Percentiles rank a stretch among this genome's conserved stretches.
Conservation (phyloP, 768 basidiomycete species). For the Suillus weaverae region DNA sequence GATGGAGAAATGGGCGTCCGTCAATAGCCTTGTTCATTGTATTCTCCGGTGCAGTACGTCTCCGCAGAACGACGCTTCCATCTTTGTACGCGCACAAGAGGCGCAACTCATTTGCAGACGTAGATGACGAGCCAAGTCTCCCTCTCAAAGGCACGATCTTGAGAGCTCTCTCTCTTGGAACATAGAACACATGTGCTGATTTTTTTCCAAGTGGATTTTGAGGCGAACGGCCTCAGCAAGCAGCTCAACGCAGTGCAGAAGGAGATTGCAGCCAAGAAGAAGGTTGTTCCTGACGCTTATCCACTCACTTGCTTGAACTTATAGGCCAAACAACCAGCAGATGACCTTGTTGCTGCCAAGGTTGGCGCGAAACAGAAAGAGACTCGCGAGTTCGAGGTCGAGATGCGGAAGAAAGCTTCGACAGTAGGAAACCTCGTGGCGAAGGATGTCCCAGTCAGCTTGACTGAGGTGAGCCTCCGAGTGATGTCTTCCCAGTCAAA, state of each 20-base stretch:
- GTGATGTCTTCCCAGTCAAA: not conserved
- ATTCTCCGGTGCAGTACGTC: slow-evolving; percentile 33
- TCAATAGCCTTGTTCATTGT: slow-evolving; percentile 5
- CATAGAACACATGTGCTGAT: slow-evolving; percentile 3
- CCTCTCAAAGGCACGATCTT: not conserved
- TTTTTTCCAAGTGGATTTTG: slow-evolving; percentile 71
- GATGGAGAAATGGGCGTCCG: too few relatives aligned
- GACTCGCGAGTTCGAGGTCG: slow-evolving; percentile 69
- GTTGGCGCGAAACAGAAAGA: slow-evolving; percentile 76
- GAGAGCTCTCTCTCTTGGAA: not conserved
- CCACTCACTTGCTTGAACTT: not conserved
- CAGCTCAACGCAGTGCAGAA: slow-evolving; percentile 91
- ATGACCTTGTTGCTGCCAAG: slow-evolving; percentile 83
- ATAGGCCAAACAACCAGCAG: slow-evolving; percentile 89
- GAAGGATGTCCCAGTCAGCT: slow-evolving; percentile 78
- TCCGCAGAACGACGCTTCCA: slow-evolving; percentile 41
- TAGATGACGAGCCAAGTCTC: slow-evolving; percentile 23
- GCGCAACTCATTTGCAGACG: slow-evolving; percentile 46
- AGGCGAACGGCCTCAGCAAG: slow-evolving; percentile 74
- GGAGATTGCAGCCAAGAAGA: slow-evolving; percentile 91
- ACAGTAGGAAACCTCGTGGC: slow-evolving; percentile 93
- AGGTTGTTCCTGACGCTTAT: slow-evolving; percentile 46
- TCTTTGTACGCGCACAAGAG: slow-evolving; percentile 82
- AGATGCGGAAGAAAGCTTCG: slow-evolving; percentile 79
- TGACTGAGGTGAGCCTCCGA: slow-evolving; percentile 71